Evolutionary conservation across 345 rosid genomes (phyloP), one percentile per base, ranked within the genome.

Genomic region (Ceriops zippeliana): DNA sequence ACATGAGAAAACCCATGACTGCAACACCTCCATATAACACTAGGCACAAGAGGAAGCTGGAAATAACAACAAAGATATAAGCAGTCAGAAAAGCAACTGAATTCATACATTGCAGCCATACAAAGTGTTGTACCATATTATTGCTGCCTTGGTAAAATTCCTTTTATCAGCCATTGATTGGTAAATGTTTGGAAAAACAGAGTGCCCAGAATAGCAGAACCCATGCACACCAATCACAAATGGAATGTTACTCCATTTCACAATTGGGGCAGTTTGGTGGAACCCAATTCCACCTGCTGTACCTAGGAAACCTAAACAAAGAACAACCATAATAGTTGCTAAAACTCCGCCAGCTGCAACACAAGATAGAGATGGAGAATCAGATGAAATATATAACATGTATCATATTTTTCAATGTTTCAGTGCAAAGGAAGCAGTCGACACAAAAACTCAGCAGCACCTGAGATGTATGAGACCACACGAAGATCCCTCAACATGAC

Each of bases 141-240:
- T 66, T 67, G 87, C 67, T 22, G 98, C 96, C 67, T 80, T 86
- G 73, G 74, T 84, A 77, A 85, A 93, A 73, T 93, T 72, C 65
- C 78, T 80, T 84, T 93, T 93, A 75, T 91, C 92, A 62, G 96
- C 98, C 98, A 93, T 93, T 38, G 98, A 89, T 59, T 93, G 98
- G 74, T 93, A 91, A 67, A 93, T 89, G 70, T 93, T 93, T 22
- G 98, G 97, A 71, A 93, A 86, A 62, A 93, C 97, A 30, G 98
- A 83, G 67, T 93, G 98, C 16, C 91, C 97, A 28, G 96, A 80
- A 37, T 68, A 85, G 76, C 96, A 89, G 78, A 93, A 93, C 27
- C 95, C 95, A 38, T 85, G 86, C 4, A 91, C 88, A 73, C 98
- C 98, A 75, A 88, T 75, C 1, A 87, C 92, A 85, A 91, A 84